Evolutionary conservation across 345 rosid genomes (phyloP).

Genomic region (Euphorbia tirucalli): DNA sequence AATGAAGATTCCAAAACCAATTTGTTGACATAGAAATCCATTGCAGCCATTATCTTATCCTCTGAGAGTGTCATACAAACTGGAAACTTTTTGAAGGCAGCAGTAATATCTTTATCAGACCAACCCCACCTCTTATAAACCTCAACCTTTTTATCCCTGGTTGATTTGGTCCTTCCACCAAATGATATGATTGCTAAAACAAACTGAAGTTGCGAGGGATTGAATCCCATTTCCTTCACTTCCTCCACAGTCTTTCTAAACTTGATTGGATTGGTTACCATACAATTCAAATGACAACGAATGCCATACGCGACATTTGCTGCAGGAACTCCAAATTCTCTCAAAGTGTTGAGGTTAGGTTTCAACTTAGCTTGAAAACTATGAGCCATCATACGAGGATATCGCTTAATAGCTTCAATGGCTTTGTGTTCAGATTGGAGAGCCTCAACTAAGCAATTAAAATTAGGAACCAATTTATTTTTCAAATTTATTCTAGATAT

Average conservation of each 20-base stretch:
- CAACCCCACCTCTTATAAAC: conserved; percentile 50
- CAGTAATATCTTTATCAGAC: conserved; percentile 39
- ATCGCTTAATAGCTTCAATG: too few relatives aligned
- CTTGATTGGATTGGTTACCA: neutral
- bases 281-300: too few relatives aligned
- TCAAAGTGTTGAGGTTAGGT: neutral
- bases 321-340: neutral
- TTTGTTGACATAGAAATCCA: conserved; percentile 48
- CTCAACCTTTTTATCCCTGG: conserved; percentile 38
- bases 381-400: too few relatives aligned
- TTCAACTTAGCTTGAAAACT: neutral
- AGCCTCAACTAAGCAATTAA: conserved; percentile 6
- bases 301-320: too few relatives aligned
- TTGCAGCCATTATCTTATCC: too few relatives aligned
- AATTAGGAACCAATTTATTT: conserved; percentile 17
- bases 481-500: conserved; percentile 10
- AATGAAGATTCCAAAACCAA: conserved; percentile 30
- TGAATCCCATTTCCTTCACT: conserved; percentile 47
- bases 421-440: neutral
- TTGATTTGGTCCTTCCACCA: conserved; percentile 32
- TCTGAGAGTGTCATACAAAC: conserved; percentile 36
- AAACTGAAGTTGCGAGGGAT: conserved; percentile 36
- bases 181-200: conserved; percentile 35
- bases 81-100: conserved; percentile 46
- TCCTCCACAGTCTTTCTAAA: conserved; percentile 18